A percentile compares a stretch with the other conserved stretches of the same genome.
These are phyloP conservation scores for Scedosporium minutisporum DNA, from an alignment of 2,329 filamentous ascomycete genomes.

Conservation along the genomic window DNA sequence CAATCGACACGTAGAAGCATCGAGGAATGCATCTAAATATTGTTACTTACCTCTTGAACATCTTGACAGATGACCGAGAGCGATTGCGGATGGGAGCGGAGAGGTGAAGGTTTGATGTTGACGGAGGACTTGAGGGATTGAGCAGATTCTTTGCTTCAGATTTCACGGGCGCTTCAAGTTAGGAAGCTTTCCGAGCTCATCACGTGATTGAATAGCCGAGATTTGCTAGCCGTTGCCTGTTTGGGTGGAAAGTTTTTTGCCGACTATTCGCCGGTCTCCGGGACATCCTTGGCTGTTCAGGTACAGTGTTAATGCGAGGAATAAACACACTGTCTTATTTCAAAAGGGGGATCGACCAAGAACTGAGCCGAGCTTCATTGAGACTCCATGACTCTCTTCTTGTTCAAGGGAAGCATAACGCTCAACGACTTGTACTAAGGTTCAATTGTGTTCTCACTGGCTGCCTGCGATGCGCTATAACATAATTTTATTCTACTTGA, in stretches of 20 bases:
- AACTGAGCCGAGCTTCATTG: no score
- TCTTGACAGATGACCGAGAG: slow-evolving; percentile 63
- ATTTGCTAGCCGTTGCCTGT: slow-evolving; percentile 13
- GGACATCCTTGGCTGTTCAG: background rate
- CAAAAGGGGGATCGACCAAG: background rate
- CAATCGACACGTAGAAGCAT: slow-evolving; percentile 31
- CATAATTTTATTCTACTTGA: no score
- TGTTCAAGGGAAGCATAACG: no score
- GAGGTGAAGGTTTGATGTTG: slow-evolving; percentile 41
- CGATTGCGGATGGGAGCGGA: slow-evolving; percentile 50
- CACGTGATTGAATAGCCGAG: slow-evolving; percentile 13
- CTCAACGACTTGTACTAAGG: no score
- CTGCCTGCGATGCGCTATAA: no score
- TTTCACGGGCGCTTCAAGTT: slow-evolving; percentile 12
- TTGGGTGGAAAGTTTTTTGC: slow-evolving; percentile 10
- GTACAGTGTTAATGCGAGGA: background rate
- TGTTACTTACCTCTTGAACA: slow-evolving; percentile 69
- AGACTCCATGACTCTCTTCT: no score
- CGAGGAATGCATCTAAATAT: slow-evolving; percentile 19
- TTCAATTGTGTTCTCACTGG: no score
- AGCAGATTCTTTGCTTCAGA: slow-evolving; percentile 34
- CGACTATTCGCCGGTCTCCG: slow-evolving; percentile 12
- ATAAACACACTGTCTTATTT: background rate
- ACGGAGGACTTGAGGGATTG: slow-evolving; percentile 38
- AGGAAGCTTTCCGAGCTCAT: slow-evolving; percentile 10